These are phyloP conservation scores for Kurtzmaniella quercitrusa DNA, from an alignment of 1,139 yeast genomes.

Conservation along the genomic window DNA sequence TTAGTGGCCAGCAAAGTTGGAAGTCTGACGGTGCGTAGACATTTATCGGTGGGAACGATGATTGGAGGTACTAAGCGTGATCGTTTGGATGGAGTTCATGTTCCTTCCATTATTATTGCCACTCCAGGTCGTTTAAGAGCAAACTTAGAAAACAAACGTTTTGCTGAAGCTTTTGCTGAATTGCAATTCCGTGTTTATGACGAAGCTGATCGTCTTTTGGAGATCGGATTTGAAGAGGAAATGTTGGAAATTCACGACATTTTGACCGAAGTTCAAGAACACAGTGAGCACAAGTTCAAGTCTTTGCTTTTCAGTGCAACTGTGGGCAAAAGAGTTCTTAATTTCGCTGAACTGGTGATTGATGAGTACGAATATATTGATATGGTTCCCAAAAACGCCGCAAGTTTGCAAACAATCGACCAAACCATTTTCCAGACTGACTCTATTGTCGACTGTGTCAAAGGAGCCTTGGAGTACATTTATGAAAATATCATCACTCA, in stretches of 20 bases:
- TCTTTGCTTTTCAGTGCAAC: conserved; percentile 88
- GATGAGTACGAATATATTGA: conserved; percentile 64
- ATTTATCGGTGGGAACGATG: conserved; percentile 21
- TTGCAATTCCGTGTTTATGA: conserved; percentile 71
- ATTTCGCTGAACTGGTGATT: conserved; percentile 65
- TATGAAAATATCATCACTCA: conserved; percentile 22
- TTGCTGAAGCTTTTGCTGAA: conserved; percentile 46
- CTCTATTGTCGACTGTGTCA: conserved; percentile 45
- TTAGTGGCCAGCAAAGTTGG: conserved; percentile 31
- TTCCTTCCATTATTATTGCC: conserved; percentile 61
- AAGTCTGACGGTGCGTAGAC: conserved; percentile 7
- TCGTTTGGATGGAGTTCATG: conserved; percentile 13
- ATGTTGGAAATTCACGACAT: conserved; percentile 41
- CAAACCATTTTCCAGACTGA: conserved; percentile 58
- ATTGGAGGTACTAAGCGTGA: conserved; percentile 39
- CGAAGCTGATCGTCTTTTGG: conserved; percentile 83
- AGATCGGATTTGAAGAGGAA: conserved; percentile 69
- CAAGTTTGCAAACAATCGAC: conserved; percentile 77
- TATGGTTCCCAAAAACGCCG: conserved; percentile 72
- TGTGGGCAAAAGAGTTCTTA: conserved; percentile 61
- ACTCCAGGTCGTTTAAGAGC: conserved; percentile 89
- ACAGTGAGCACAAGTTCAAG: conserved; percentile 35
- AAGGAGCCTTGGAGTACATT: conserved; percentile 51
- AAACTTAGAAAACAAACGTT: conserved; percentile 42
- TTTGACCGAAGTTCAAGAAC: conserved; percentile 42